Percentiles rank a stretch among this genome's conserved stretches.
These are phyloP conservation scores for Fusarium sp. DNA, from an alignment of 2,329 filamentous ascomycete species.

Conservation along the genomic window DNA sequence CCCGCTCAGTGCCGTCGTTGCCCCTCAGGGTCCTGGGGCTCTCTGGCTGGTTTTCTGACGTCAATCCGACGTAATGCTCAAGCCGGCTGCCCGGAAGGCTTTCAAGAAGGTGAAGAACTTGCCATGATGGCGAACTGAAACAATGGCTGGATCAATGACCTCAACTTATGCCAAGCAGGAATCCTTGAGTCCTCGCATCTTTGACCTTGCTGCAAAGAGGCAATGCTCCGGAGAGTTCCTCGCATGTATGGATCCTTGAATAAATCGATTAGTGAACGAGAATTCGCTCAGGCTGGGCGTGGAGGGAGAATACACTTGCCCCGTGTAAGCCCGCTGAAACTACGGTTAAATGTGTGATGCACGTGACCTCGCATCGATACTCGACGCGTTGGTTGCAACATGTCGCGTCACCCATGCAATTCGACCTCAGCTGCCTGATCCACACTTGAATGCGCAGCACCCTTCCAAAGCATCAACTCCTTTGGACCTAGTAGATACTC, in stretches of 20 bases:
- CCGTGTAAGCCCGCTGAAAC: slow-evolving; percentile 13
- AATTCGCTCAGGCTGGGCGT: not conserved
- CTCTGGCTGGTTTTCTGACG: slow-evolving; percentile 23
- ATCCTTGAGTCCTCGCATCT: not conserved
- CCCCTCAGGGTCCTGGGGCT: slow-evolving; percentile 18
- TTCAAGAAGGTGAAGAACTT: not conserved
- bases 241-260: not conserved
- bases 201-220: not conserved
- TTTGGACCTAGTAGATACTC: slow-evolving; percentile 4
- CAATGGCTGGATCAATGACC: not conserved
- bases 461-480: not conserved
- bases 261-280: slow-evolving; percentile 31
- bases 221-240: not conserved
- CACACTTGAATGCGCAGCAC: slow-evolving; percentile 6
- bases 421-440: slow-evolving; percentile 14
- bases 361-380: slow-evolving; percentile 36
- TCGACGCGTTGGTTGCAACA: slow-evolving; percentile 23
- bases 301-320: not conserved
- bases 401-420: slow-evolving; percentile 30
- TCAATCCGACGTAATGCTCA: slow-evolving; percentile 28
- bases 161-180: not conserved
- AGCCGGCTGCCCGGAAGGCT: not conserved
- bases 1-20: slow-evolving; percentile 3
- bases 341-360: not conserved
- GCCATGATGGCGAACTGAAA: slow-evolving; percentile 5